Conservation (phyloP, 768 basidiomycete species). For the Boletus insuetus region DNA sequence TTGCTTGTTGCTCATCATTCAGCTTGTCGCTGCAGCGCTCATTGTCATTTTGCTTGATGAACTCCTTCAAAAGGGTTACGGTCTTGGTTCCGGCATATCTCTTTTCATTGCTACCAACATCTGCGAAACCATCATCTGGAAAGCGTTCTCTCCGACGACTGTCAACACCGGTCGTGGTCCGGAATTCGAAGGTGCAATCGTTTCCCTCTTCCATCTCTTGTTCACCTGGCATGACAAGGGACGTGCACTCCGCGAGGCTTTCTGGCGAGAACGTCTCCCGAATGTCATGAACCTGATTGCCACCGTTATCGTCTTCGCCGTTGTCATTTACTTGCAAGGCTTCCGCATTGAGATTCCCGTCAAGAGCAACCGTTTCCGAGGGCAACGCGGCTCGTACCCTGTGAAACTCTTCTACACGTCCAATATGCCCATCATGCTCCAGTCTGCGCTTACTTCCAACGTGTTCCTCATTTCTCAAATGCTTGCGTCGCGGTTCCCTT, state of each 20-base stretch:
- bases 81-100: constrained; percentile 97
- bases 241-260: constrained; percentile 93
- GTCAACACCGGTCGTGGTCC: constrained; percentile 97
- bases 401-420: constrained; percentile 98
- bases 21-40: constrained; percentile 88
- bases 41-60: constrained; percentile 99
- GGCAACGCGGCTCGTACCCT: constrained; percentile 94
- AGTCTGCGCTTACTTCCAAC: constrained; percentile 88
- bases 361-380: constrained; percentile 93
- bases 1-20: constrained; percentile 94
- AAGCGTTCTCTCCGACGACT: constrained; percentile 97
- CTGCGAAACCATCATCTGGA: constrained; percentile 99
- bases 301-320: constrained; percentile 87
- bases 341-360: constrained; percentile 99
- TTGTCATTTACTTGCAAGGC: constrained; percentile 97
- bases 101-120: constrained; percentile 99
- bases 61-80: constrained; percentile 98
- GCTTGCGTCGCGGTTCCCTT: constrained; percentile 88
- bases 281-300: constrained; percentile 98
- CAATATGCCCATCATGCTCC: constrained; percentile 99
- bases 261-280: constrained; percentile 95
- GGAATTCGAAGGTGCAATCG: constrained; percentile 96
- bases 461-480: constrained; percentile 97
- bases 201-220: constrained; percentile 93
- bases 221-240: constrained; percentile 99